Conservation (phyloP, 192 early-diverging fungal species). For the Anaeromyces robustus region DNA sequence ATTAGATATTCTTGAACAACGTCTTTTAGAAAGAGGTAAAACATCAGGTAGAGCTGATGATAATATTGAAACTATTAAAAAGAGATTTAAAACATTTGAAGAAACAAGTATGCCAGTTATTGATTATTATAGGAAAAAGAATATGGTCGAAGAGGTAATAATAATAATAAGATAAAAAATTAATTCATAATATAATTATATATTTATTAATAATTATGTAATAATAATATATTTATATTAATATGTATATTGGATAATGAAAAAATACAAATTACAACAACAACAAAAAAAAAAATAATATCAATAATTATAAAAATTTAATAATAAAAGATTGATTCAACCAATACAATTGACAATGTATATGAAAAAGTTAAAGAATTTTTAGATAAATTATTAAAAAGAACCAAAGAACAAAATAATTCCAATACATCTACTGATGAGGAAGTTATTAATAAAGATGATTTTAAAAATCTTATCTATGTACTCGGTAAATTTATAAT, state of each 20-base stretch:
- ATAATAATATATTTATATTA: too few species aligned
- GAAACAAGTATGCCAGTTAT: slow-evolving; percentile 23
- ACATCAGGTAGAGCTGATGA: slow-evolving; percentile 35
- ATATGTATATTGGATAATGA: too few species aligned
- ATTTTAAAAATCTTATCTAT: background rate
- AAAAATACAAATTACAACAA: too few species aligned
- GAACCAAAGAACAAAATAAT: background rate
- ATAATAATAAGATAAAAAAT: too few species aligned
- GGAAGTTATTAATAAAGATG: background rate
- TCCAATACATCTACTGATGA: background rate
- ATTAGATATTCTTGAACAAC: slow-evolving; percentile 21
- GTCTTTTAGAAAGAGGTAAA: slow-evolving; percentile 35
- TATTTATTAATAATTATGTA: too few species aligned
- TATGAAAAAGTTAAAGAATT: background rate
- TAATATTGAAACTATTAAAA: slow-evolving; percentile 36
- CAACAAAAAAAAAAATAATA: too few species aligned
- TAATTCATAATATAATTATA: too few species aligned
- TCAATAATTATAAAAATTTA: too few species aligned
- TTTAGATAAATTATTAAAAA: background rate
- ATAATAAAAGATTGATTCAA: background rate
- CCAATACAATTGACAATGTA: background rate
- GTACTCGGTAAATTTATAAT: background rate
- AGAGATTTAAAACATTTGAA: slow-evolving; percentile 23
- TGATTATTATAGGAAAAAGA: slow-evolving; percentile 11
- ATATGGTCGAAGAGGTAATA: slow-evolving; percentile 11